Evolutionary conservation across 1,284 basidiomycete species (phyloP).

Genomic region (Microbotryum lychnidis-dioicae): DNA sequence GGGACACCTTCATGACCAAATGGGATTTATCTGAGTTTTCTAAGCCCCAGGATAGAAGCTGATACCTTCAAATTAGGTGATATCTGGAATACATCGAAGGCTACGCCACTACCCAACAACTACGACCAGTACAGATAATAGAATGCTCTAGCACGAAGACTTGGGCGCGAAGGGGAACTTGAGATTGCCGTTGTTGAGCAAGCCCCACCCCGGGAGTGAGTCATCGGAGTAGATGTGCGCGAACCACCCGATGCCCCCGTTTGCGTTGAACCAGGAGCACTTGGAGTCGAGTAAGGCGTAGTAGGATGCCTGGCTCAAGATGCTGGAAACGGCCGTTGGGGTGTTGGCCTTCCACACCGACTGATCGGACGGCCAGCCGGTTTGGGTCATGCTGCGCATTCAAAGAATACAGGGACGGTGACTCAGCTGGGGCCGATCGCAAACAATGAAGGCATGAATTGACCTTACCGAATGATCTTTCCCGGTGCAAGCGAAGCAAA

Average conservation of each 20-base stretch:
- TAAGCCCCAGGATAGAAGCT: no score
- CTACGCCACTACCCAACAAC: no score
- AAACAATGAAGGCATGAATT: neutral
- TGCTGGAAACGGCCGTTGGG: conserved; percentile 26
- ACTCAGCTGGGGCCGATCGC: neutral
- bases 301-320: conserved; percentile 42
- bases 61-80: no score
- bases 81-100: no score
- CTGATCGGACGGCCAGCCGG: conserved; percentile 35
- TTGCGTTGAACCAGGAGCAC: conserved; percentile 18
- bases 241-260: conserved; percentile 60
- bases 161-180: no score
- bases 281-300: conserved; percentile 31
- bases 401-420: neutral
- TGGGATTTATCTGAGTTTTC: no score
- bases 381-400: conserved; percentile 21
- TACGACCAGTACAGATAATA: no score
- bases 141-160: no score
- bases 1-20: no score
- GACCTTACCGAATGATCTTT: conserved; percentile 51
- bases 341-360: conserved; percentile 34
- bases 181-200: neutral
- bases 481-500: conserved; percentile 40
- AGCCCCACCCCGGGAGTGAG: conserved; percentile 24
- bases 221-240: conserved; percentile 62